Conservation (phyloP, 208 protist species). For the Trypanosoma scelopori region DNA sequence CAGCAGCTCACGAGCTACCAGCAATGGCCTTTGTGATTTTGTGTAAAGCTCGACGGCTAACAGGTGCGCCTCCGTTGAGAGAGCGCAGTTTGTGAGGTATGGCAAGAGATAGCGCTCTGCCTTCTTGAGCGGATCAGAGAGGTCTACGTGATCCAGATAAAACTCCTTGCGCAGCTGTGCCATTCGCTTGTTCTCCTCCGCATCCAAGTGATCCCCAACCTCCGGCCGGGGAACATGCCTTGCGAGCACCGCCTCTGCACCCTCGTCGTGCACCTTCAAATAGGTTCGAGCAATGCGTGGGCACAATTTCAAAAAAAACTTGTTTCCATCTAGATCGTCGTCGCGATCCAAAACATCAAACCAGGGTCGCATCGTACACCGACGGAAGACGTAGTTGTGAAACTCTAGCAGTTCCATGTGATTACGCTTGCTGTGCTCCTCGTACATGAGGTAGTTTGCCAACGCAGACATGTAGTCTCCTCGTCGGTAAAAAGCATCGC, state of each 20-base stretch:
- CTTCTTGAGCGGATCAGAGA: slow-evolving; percentile 72
- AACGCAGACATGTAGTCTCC: slow-evolving; percentile 90
- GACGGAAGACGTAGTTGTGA: slow-evolving; percentile 96
- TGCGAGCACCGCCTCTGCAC: slow-evolving; percentile 67
- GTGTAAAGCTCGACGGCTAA: slow-evolving; percentile 79
- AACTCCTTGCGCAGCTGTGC: slow-evolving; percentile 55
- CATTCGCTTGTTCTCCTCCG: slow-evolving; percentile 70
- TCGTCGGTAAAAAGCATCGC: slow-evolving; percentile 75
- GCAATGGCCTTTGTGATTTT: slow-evolving; percentile 46
- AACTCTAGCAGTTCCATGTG: slow-evolving; percentile 96
- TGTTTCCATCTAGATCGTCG: slow-evolving; percentile 70
- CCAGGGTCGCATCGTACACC: slow-evolving; percentile 95
- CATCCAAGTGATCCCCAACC: slow-evolving; percentile 32
- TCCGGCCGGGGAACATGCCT: slow-evolving; percentile 68
- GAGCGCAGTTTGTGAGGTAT: slow-evolving; percentile 51
- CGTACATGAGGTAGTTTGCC: slow-evolving; percentile 90
- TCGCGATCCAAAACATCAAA: slow-evolving; percentile 87
- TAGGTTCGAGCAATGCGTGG: slow-evolving; percentile 75
- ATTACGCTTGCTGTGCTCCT: slow-evolving; percentile 93
- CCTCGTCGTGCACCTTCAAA: slow-evolving; percentile 68
- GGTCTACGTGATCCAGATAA: slow-evolving; percentile 63
- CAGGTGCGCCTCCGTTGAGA: slow-evolving; percentile 48
- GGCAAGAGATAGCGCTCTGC: slow-evolving; percentile 68
- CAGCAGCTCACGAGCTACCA: slow-evolving; percentile 59
- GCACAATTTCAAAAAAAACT: slow-evolving; percentile 78